Base-by-base conservation (phyloP, 2,329 filamentous ascomycete species). In the Mollisiaceae sp. region DNA sequence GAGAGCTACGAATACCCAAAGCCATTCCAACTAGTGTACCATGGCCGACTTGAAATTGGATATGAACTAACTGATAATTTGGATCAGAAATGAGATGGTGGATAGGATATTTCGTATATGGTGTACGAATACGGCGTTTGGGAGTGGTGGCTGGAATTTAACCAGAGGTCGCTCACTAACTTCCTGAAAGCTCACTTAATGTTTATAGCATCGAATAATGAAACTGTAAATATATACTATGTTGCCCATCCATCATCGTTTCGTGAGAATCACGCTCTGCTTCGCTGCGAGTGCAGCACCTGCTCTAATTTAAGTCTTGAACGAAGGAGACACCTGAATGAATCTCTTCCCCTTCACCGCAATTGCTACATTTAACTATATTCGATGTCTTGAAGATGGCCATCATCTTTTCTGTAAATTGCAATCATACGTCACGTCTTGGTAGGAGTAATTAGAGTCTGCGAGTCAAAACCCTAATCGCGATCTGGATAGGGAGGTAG, bases 1-100 rank as follows among this genome's bases (percentile, higher is more conserved):
- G 35, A 65, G 54, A 39, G 61, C 62, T 38, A 64, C 39, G 62
- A 68, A 66, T 69, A 67, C 50, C 59, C 59, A 66, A 52, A 64
- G 47, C 50, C 55, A 60, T 65, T 50, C 55, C 63, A 54, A 47
- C 15, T 62, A 62, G 35, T 11, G 32, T 24, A 54, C 22, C 24
- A 65, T 41, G 43, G 45, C 61, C 50, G 57, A 41, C 36, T 12
- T n/a, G 27, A 20, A 55, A 55, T 39, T 57, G 32, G 36, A 38
- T 32, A 39, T 38, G 27, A 32, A 6, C 3, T 36, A 20, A 57
- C n/a, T 57, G 55, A 38, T 39, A 35, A 57, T 22, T 39, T 57
- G 55, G 36, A 38, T 39, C 3, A 35, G 35, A 27, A 35, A 22
- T 22, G 15, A 39, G 4, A n/a, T 38, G 55, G 18, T 1, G 27